Evolutionary conservation across 2,329 filamentous ascomycete genomes (phyloP).

Genomic region (Fusarium hostae): DNA sequence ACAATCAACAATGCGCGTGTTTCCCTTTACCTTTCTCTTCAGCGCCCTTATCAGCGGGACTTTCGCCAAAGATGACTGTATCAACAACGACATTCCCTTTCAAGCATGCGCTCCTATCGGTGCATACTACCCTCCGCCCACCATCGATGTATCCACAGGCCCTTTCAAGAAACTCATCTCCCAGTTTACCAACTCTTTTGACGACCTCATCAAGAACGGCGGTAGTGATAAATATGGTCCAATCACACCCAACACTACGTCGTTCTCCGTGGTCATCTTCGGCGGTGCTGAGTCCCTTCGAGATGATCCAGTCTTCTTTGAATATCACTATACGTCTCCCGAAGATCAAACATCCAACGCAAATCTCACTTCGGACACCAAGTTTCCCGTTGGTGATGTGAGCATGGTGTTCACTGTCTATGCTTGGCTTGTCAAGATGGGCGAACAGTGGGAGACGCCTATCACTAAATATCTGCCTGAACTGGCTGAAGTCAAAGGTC

Average conservation of each 20-base stretch:
- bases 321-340: slow-evolving; percentile 39
- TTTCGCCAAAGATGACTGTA: not conserved
- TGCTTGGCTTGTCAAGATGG: slow-evolving; percentile 46
- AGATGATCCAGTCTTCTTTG: slow-evolving; percentile 27
- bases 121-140: slow-evolving; percentile 35
- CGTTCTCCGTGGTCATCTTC: slow-evolving; percentile 35
- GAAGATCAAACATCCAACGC: slow-evolving; percentile 11
- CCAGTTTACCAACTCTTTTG: slow-evolving; percentile 18
- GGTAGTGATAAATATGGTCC: slow-evolving; percentile 32
- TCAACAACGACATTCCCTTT: slow-evolving; percentile 20
- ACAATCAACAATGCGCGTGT: not conserved
- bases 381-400: slow-evolving; percentile 45
- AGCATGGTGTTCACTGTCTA: slow-evolving; percentile 50
- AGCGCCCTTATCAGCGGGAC: not conserved
- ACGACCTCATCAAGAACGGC: slow-evolving; percentile 21
- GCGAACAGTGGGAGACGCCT: slow-evolving; percentile 43
- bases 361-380: slow-evolving; percentile 38
- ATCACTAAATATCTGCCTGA: slow-evolving; percentile 48
- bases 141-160: slow-evolving; percentile 10
- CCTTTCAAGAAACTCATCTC: not conserved
- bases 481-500: not conserved
- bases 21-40: not conserved
- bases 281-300: slow-evolving; percentile 15
- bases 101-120: slow-evolving; percentile 36
- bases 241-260: slow-evolving; percentile 31